Conservation (phyloP, 83 land plant species). For the Picea abies region DNA sequence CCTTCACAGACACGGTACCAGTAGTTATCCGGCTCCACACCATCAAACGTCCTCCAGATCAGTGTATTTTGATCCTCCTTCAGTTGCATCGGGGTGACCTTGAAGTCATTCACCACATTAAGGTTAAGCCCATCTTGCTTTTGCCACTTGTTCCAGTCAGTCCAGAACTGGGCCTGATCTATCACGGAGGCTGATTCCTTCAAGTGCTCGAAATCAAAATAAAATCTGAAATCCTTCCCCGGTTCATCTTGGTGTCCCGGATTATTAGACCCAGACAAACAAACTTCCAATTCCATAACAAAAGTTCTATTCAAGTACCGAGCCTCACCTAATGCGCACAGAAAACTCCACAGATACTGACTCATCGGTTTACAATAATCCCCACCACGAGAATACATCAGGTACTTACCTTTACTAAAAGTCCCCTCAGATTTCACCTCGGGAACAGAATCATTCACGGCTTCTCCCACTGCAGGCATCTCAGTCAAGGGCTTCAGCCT, state of each 20-base stretch:
- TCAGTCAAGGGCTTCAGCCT: neutral
- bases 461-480: constrained; percentile 54
- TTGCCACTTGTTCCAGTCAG: constrained; percentile 74
- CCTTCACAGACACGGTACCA: constrained; percentile 98
- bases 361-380: constrained; percentile 93
- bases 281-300: constrained; percentile 81
- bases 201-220: constrained; percentile 91
- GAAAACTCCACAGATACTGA: constrained; percentile 87
- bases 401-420: constrained; percentile 64
- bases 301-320: constrained; percentile 87
- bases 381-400: constrained; percentile 77
- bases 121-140: constrained; percentile 46
- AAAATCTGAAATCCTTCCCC: constrained; percentile 86
- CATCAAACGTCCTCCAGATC: constrained; percentile 80
- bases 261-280: constrained; percentile 66
- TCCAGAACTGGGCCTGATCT: constrained; percentile 76
- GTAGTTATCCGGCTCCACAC: constrained; percentile 79
- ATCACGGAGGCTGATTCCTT: constrained; percentile 15
- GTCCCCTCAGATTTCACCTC: constrained; percentile 45
- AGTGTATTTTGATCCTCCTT: constrained; percentile 34
- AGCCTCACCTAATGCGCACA: constrained; percentile 92
- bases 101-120: neutral
- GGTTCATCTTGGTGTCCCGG: constrained; percentile 67
- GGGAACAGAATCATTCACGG: constrained; percentile 57
- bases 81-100: too few relatives aligned